Evolutionary conservation across 306 rosid genomes (phyloP).

Genomic region (Rosa chinensis): DNA sequence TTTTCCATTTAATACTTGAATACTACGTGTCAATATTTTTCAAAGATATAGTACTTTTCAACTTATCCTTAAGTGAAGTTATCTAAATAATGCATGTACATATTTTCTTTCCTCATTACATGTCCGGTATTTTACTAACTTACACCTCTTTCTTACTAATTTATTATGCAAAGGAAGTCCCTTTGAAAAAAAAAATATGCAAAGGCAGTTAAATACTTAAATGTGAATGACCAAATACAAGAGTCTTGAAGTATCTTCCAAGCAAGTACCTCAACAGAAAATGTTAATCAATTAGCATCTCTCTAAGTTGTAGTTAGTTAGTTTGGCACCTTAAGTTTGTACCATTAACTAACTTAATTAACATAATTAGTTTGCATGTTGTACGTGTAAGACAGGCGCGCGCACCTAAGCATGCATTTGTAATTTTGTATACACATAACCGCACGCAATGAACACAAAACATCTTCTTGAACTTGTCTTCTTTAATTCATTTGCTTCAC

Average conservation of each 20-base stretch:
- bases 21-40: not conserved
- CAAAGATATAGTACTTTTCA: not conserved
- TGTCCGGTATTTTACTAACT: not conserved
- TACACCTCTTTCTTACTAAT: not conserved
- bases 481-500: constrained; percentile 6
- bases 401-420: not conserved
- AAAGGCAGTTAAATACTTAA: not conserved
- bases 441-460: constrained; percentile 14
- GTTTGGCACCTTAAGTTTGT: not conserved
- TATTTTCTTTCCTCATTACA: not conserved
- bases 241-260: not conserved
- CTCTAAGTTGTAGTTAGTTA: constrained; percentile 1
- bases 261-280: not conserved
- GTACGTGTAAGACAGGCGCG: not conserved
- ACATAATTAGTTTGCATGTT: not conserved
- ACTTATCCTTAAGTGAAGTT: not conserved
- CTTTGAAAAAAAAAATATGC: too few species aligned
- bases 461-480: not conserved
- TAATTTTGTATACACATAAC: not conserved
- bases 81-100: not conserved
- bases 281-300: not conserved
- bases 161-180: too few species aligned
- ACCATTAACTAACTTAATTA: not conserved
- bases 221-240: not conserved
- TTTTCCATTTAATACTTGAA: not conserved